Conservation (phyloP, 345 rosid genomes). For the Microthlaspi erraticum region DNA sequence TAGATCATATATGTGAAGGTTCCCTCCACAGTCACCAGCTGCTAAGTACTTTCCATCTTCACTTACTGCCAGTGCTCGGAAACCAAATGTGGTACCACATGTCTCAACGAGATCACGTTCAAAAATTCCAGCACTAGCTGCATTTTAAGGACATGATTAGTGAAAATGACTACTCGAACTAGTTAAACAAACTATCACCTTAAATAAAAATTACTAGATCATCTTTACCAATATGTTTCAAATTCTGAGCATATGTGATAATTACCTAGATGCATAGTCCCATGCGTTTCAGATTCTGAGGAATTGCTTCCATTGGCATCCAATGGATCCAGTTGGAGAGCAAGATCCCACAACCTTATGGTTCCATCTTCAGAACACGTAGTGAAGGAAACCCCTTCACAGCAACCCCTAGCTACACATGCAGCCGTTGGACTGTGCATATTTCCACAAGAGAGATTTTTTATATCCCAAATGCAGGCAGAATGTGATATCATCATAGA, state of each 20-base stretch:
- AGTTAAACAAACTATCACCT: slow-evolving; percentile 21
- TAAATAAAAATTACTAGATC: background rate
- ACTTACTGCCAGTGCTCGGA: slow-evolving; percentile 75
- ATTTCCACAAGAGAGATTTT: slow-evolving; percentile 81
- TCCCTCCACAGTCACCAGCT: slow-evolving; percentile 83
- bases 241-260: background rate
- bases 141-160: slow-evolving; percentile 13
- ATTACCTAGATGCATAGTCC: slow-evolving; percentile 60
- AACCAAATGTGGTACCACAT: slow-evolving; percentile 57
- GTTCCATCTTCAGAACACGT: slow-evolving; percentile 91
- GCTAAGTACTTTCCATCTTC: slow-evolving; percentile 81
- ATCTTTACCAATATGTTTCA: background rate
- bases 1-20: slow-evolving; percentile 80
- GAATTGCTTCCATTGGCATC: slow-evolving; percentile 45
- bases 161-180: slow-evolving; percentile 19
- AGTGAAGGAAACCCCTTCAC: slow-evolving; percentile 81
- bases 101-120: slow-evolving; percentile 64
- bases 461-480: slow-evolving; percentile 81
- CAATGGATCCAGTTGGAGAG: slow-evolving; percentile 49
- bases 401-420: slow-evolving; percentile 82
- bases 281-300: slow-evolving; percentile 40
- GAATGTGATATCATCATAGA: slow-evolving; percentile 74
- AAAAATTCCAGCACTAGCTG: slow-evolving; percentile 77
- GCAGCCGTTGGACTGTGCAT: slow-evolving; percentile 71
- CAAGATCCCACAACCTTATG: slow-evolving; percentile 85